phyloP scores from a whole-genome alignment of 495 filamentous ascomycete species.

The Penicillium antarcticum region DNA sequence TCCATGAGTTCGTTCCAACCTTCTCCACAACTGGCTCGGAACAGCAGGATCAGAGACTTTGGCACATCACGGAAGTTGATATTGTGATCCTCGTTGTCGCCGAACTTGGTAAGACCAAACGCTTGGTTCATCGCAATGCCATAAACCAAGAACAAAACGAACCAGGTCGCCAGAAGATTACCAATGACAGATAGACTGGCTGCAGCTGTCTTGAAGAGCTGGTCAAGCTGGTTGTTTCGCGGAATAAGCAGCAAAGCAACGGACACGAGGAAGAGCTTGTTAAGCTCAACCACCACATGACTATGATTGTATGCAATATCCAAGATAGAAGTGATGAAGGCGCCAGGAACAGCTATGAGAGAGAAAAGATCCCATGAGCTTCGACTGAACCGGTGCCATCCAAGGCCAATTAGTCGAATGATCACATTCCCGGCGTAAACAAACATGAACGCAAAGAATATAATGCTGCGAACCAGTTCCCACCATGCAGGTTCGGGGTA shows the following conservation, averaged over 20 bases:
- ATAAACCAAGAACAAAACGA: constrained; percentile 92
- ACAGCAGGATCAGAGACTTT: constrained; percentile 89
- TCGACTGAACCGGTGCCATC: constrained; percentile 86
- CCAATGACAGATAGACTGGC: constrained; percentile 86
- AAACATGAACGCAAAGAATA: constrained; percentile 82
- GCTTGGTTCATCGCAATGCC: constrained; percentile 96
- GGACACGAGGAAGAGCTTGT: constrained; percentile 91
- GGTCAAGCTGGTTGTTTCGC: constrained; percentile 94
- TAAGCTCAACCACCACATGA: constrained; percentile 68
- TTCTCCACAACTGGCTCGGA: constrained; percentile 88
- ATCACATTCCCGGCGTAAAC: constrained; percentile 83
- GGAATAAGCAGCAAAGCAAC: constrained; percentile 91
- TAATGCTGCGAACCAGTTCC: constrained; percentile 58
- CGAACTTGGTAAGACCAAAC: constrained; percentile 92
- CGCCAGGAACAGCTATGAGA: constrained; percentile 77
- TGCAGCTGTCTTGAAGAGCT: constrained; percentile 99
- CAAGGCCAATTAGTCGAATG: constrained; percentile 82
- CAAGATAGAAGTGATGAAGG: constrained; percentile 73
- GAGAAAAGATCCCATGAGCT: constrained; percentile 97
- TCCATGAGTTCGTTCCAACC: constrained; percentile 98
- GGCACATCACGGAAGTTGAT: constrained; percentile 93
- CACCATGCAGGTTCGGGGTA: constrained; percentile 67
- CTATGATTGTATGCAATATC: constrained; percentile 48
- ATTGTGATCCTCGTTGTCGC: constrained; percentile 66
- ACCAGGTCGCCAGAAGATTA: constrained; percentile 94